Conservation (phyloP, 2,329 filamentous ascomycete genomes). For the Cladosporium oxysporum region DNA sequence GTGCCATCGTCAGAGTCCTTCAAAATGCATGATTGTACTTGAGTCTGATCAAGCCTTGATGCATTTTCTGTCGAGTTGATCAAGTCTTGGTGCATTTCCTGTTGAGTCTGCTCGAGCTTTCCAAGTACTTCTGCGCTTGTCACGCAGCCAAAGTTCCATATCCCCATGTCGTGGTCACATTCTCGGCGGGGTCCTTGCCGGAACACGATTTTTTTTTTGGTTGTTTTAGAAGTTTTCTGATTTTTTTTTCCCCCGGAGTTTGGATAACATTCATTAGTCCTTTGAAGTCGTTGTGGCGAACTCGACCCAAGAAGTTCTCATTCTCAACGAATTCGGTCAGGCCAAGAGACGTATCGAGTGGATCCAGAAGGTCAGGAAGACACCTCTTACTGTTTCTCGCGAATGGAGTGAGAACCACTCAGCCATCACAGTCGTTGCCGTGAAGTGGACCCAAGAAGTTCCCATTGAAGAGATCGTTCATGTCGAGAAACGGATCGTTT, state of each 20-base stretch:
- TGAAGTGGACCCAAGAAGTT: background rate
- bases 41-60: background rate
- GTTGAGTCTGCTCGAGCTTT: background rate
- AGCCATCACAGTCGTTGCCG: background rate
- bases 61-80: background rate
- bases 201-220: background rate
- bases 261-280: background rate
- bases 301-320: background rate
- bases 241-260: background rate
- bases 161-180: background rate
- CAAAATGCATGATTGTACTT: background rate
- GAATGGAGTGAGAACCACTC: background rate
- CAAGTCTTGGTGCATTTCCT: background rate
- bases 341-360: background rate
- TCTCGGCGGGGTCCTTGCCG: background rate
- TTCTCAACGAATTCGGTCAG: background rate
- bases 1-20: background rate
- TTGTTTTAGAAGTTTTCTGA: background rate
- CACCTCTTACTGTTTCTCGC: background rate
- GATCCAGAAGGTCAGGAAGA: background rate
- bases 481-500: background rate
- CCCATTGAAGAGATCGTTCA: no score
- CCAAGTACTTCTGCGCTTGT: background rate
- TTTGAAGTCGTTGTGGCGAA: background rate
- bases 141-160: background rate